Evolutionary conservation across 768 basidiomycete genomes (phyloP), one percentile per base, ranked within the genome.

Genomic region (Mycena polygramma): DNA sequence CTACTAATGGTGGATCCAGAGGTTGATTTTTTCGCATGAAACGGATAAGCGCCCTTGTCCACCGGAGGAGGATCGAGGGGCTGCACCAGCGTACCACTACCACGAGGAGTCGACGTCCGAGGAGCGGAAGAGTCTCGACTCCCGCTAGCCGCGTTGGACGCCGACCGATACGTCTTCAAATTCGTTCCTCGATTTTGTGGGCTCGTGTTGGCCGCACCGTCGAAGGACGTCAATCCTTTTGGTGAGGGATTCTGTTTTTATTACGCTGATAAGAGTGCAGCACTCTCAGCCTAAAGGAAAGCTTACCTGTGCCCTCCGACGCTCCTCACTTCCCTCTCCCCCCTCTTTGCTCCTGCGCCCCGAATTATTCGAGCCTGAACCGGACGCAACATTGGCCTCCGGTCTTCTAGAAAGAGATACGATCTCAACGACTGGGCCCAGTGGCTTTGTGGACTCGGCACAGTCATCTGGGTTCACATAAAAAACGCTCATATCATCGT

Each of bases 401-500:
- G 24, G 24, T 24, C 24, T 60, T n/a, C 20, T 19, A 0, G 58
- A 39, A 30, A 19, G 22, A 8, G 30, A 4, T 22, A 48, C 30
- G 15, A 61, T 17, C 7, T 62, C 58, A 14, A 46, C 45, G 3
- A 30, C 13, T 7, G 46, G 24, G 17, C 24, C 26, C 17, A 30
- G n/a, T n/a, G n/a, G 39, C 15, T 57, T 22, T 15, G 57, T 65
- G 63, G 67, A 73, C 46, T 73, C 76, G 30, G 41, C 45, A 73
- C 80, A 82, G 22, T 82, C 82, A 26, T 79, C 79, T 7, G 81
- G 76, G 58, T 78, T 81, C 67, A 86, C 75, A 74, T 83, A 87
- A 76, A 86, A 86, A 37, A 88, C 80, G 63, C 86, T 86, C 79
- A 85, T 81, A 57, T 83, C 84, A 8, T 81, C 81, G 41, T 80